Conservation (phyloP, 192 early-diverging fungal species). For the Piromyces finnis region DNA sequence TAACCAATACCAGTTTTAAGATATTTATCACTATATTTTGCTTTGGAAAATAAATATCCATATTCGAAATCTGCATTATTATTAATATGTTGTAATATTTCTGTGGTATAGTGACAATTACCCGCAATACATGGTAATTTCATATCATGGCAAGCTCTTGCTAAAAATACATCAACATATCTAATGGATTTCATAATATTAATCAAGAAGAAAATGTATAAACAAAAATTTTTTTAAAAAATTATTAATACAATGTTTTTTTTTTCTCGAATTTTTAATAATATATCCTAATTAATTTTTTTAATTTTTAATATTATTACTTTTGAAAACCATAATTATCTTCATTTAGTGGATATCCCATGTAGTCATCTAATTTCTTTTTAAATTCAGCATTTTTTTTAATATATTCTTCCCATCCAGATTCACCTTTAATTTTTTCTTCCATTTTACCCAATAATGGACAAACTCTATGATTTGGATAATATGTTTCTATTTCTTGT, state of each 20-base stretch:
- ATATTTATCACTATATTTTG: background rate
- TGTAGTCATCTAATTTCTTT: background rate
- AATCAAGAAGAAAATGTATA: too few species aligned
- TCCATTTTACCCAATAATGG: background rate
- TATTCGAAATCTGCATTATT: background rate
- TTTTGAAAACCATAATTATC: background rate
- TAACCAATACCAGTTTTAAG: background rate
- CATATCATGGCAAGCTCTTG: background rate
- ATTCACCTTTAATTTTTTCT: background rate
- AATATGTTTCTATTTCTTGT: conserved; percentile 20
- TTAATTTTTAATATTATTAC: background rate
- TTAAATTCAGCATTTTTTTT: background rate
- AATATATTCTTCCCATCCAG: background rate
- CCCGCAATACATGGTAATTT: background rate
- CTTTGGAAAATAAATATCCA: background rate
- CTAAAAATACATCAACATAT: background rate
- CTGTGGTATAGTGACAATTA: background rate
- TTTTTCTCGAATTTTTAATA: too few species aligned
- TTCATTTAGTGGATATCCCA: background rate
- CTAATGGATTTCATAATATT: background rate
- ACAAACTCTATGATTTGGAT: conserved; percentile 17
- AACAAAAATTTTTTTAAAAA: too few species aligned
- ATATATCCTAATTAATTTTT: too few species aligned
- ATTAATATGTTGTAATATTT: background rate
- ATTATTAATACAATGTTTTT: too few species aligned